These are phyloP conservation scores for Aspergillus quadrilineatus DNA, from an alignment of 2,329 filamentous ascomycete genomes.

Conservation along the genomic window DNA sequence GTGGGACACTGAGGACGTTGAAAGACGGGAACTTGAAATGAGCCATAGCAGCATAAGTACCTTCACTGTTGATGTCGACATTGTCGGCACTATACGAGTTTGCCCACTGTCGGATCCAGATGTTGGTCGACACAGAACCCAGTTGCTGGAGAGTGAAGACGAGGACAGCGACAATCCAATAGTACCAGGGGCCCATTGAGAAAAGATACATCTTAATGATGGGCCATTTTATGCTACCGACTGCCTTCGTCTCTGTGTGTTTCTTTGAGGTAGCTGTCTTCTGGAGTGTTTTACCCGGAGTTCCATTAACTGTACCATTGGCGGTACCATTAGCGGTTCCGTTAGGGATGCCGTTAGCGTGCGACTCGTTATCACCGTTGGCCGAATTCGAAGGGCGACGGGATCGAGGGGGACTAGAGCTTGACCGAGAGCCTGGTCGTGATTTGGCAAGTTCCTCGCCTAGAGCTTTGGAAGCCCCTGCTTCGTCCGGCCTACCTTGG, in stretches of 20 bases:
- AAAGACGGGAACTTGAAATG: constrained; percentile 39
- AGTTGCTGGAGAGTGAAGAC: constrained; percentile 83
- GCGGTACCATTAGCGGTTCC: constrained; percentile 32
- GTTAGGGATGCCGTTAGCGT: constrained; percentile 34
- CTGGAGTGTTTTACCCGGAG: constrained; percentile 34
- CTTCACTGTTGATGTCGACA: constrained; percentile 31
- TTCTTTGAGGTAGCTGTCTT: constrained; percentile 49
- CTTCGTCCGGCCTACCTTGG: constrained; percentile 73
- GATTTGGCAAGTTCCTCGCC: constrained; percentile 83
- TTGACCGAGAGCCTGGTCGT: constrained; percentile 64
- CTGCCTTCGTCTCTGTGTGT: constrained; percentile 73
- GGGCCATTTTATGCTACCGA: constrained; percentile 81
- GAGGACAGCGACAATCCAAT: constrained; percentile 74
- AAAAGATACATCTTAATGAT: constrained; percentile 82
- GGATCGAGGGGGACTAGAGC: constrained; percentile 74
- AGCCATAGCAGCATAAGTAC: constrained; percentile 43
- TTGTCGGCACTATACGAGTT: constrained; percentile 71
- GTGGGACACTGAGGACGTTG: constrained; percentile 37
- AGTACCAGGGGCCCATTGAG: constrained; percentile 96
- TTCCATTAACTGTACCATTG: constrained; percentile 44
- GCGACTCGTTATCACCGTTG: constrained; percentile 52
- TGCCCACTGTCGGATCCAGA: constrained; percentile 95
- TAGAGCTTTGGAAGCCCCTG: constrained; percentile 83
- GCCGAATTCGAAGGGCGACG: constrained; percentile 72
- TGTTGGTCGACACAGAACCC: constrained; percentile 79